A percentile compares a stretch with the other conserved stretches of the same genome.
Conservation (phyloP, 2,329 filamentous ascomycete species). For the Botrytis squamosa region DNA sequence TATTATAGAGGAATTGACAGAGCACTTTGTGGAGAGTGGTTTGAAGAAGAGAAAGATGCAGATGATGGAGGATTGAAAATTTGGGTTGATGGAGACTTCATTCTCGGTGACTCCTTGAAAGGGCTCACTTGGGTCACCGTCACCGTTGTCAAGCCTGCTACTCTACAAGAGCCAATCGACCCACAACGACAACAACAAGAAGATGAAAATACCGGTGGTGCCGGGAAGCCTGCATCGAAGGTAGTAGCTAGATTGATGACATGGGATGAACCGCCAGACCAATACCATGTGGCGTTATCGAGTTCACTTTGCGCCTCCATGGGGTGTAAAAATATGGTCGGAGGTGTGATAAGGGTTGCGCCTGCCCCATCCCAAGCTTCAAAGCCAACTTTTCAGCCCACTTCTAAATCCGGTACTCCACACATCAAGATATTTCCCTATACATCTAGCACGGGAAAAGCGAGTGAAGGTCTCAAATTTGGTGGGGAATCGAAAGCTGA, state of each 20-base stretch:
- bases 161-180: conserved; percentile 68
- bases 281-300: conserved; percentile 77
- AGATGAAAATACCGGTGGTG: conserved; percentile 59
- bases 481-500: conserved; percentile 84
- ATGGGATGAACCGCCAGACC: conserved; percentile 87
- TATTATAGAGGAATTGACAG: conserved; percentile 81
- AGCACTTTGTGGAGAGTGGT: conserved; percentile 68
- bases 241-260: conserved; percentile 71
- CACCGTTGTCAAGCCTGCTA: conserved; percentile 82
- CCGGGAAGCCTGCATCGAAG: conserved; percentile 59
- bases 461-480: conserved; percentile 71
- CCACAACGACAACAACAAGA: conserved; percentile 67
- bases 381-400: conserved; percentile 22
- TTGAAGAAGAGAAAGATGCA: conserved; percentile 59
- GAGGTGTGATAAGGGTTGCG: conserved; percentile 84
- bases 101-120: conserved; percentile 69
- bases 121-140: conserved; percentile 76
- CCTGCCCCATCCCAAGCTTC: conserved; percentile 58
- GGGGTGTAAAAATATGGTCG: conserved; percentile 70
- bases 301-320: conserved; percentile 72
- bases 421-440: conserved; percentile 82
- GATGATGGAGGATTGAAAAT: conserved; percentile 64
- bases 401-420: conserved; percentile 50
- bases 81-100: conserved; percentile 80
- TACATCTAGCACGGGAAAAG: conserved; percentile 53